Conservation (phyloP, 176 grass and related monocot species). For the Oryza longistaminata region DNA sequence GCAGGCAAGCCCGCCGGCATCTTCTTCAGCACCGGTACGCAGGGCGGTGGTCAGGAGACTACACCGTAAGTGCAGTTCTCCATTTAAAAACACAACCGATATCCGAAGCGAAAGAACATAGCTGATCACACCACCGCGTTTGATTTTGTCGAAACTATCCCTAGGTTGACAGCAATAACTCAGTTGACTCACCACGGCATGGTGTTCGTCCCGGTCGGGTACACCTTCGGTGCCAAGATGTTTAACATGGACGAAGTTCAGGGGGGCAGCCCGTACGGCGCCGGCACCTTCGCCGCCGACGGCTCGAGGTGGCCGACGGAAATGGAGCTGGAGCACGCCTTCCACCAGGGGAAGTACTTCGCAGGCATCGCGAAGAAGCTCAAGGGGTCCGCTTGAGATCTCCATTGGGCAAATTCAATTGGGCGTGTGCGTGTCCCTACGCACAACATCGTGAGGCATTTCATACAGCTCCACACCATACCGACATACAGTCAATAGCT, state of each 20-base stretch:
- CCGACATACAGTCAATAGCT: slow-evolving; percentile 21
- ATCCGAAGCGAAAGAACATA: not conserved
- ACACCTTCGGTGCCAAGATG: slow-evolving; percentile 87
- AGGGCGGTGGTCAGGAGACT: slow-evolving; percentile 90
- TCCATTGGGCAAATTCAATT: no score
- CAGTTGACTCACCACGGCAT: slow-evolving; percentile 86
- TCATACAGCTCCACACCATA: slow-evolving; percentile 24
- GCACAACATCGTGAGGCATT: slow-evolving; percentile 20
- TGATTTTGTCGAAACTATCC: not conserved
- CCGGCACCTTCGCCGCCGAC: slow-evolving; percentile 77
- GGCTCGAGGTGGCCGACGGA: slow-evolving; percentile 69
- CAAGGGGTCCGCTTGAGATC: slow-evolving; percentile 58
- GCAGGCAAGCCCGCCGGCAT: slow-evolving; percentile 88
- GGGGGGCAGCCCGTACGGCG: slow-evolving; percentile 84
- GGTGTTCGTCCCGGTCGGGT: slow-evolving; percentile 78
- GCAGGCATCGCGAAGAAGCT: slow-evolving; percentile 78
- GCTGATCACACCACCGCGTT: not conserved
- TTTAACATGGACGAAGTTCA: slow-evolving; percentile 91
- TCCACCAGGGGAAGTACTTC: slow-evolving; percentile 92
- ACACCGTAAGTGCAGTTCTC: slow-evolving; percentile 54
- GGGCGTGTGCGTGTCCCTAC: no score
- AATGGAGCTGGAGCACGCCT: slow-evolving; percentile 87
- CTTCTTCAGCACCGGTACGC: slow-evolving; percentile 91
- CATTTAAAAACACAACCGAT: not conserved
- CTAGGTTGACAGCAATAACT: slow-evolving; percentile 77